Base-by-base conservation (phyloP, 345 rosid species). In the Combretum micranthum region DNA sequence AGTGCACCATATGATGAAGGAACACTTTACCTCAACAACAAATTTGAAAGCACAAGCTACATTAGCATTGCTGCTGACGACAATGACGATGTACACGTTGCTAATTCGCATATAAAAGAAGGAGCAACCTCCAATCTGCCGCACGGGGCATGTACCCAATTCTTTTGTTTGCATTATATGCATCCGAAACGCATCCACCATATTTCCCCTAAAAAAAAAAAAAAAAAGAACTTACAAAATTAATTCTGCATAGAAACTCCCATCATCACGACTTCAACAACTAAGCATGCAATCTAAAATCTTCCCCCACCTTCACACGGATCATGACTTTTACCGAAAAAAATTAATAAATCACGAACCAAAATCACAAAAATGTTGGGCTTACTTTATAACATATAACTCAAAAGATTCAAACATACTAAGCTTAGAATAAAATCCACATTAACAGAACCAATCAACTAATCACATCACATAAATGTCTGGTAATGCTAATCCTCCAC, bases 131-230 rank as follows among this genome's bases (percentile, higher is more conserved):
- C 95, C 99, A 79, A 94, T 94, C 83, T 90, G 97, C 65, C 96
- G 87, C 60, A 87, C 96, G 0, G 96, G 99, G 52, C 99, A 94
- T 13, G 92, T 94, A 17, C 99, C 97, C 13, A 94, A 83, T 66
- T 94, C 99, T 63, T 94, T 94, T 0, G 97, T 94, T 64, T 90
- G 99, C 99, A 94, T 90, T 67, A 94, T 90, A 75, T 94, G 99
- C 74, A 69, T 78, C 51, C 99, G 83, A 61, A 94, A 94, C n/a
- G 99, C 99, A 72, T 93, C 97, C 77, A 94, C 97, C 99, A 94
- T 94, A 55, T 90, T 94, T 50, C 96, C 96, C 64, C 99, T 90
- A 55, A 42, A 63, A 50, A n/a, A 54, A 53, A 68, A 19, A 5
- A 55, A 42, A 63, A 50, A n/a, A 54, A 53, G 66, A 19, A 5